Conservation (phyloP, 2,329 filamentous ascomycete genomes). For the Aspergillus quadricinctus region DNA sequence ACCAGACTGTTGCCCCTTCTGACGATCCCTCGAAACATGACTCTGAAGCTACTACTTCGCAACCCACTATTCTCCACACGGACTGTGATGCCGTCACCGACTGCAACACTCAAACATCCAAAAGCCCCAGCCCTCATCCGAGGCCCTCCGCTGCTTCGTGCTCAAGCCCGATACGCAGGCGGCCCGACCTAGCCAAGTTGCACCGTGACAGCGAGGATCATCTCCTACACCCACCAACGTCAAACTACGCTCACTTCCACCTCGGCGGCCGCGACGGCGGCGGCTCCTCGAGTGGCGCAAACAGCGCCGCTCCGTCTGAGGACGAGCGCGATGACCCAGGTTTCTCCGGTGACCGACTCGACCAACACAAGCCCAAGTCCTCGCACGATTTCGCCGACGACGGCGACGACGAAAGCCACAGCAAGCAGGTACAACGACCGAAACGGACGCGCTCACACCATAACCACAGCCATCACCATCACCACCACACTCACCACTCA, state of each 20-base stretch:
- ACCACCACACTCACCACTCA: constrained; percentile 7
- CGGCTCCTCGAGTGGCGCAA: constrained; percentile 43
- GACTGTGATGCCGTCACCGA: not conserved
- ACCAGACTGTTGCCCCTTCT: constrained; percentile 4
- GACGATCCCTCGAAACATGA: constrained; percentile 5
- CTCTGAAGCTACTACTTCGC: not conserved
- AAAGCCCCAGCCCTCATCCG: not conserved
- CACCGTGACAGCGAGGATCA: constrained; percentile 28
- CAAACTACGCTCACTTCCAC: constrained; percentile 30
- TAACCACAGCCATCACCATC: constrained; percentile 18
- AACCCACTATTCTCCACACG: not conserved
- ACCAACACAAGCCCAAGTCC: constrained; percentile 11
- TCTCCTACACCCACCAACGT: constrained; percentile 22
- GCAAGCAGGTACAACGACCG: constrained; percentile 17
- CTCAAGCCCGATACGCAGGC: constrained; percentile 9
- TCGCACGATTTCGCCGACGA: constrained; percentile 33
- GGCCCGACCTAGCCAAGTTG: constrained; percentile 18
- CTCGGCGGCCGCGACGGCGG: constrained; percentile 44
- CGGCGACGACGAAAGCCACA: constrained; percentile 34
- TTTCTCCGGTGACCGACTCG: constrained; percentile 6
- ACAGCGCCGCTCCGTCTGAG: constrained; percentile 34
- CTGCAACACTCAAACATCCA: not conserved
- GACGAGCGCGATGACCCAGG: constrained; percentile 27
- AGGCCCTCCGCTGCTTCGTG: constrained; percentile 3
- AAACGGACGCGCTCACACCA: constrained; percentile 20